Conservation (phyloP, 805 yeast species). For the Sungouiozyma intestinalis region DNA sequence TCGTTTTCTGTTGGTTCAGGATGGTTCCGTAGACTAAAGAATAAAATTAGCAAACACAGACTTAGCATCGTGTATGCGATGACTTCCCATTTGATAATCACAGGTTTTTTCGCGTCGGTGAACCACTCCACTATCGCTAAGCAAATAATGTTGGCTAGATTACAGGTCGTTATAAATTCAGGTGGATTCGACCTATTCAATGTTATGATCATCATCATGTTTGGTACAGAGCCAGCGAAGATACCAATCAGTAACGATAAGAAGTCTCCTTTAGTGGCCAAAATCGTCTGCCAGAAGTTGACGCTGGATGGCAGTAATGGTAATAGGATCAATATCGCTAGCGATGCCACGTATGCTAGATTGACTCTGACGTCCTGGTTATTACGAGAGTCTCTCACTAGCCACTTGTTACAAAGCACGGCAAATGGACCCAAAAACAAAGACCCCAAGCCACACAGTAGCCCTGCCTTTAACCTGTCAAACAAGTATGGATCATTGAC, state of each 20-base stretch:
- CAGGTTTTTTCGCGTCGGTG: constrained; percentile 20
- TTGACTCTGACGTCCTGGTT: constrained; percentile 3
- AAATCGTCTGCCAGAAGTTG: not conserved
- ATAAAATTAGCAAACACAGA: constrained; percentile 17
- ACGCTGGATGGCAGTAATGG: constrained; percentile 15
- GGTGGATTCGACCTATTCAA: constrained; percentile 19
- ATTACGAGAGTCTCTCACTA: constrained; percentile 5
- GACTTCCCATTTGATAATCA: constrained; percentile 26
- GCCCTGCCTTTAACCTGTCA: constrained; percentile 26
- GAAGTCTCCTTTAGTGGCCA: constrained; percentile 4
- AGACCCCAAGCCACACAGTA: constrained; percentile 26
- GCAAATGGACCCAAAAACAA: constrained; percentile 25
- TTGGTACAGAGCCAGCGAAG: constrained; percentile 20
- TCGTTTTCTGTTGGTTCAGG: not conserved
- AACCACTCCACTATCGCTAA: constrained; percentile 25
- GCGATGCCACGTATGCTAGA: constrained; percentile 13
- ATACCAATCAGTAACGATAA: constrained; percentile 9
- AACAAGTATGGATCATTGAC: constrained; percentile 27
- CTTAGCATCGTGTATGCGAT: constrained; percentile 22
- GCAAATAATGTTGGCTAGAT: constrained; percentile 19
- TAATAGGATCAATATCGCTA: constrained; percentile 13
- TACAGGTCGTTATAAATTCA: constrained; percentile 21
- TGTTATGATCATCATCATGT: constrained; percentile 16
- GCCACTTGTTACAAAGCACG: constrained; percentile 25
- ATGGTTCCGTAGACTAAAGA: constrained; percentile 4